phyloP scores from a whole-genome alignment of 2,329 filamentous ascomycete genomes.

The Pseudocercospora cruenta region DNA sequence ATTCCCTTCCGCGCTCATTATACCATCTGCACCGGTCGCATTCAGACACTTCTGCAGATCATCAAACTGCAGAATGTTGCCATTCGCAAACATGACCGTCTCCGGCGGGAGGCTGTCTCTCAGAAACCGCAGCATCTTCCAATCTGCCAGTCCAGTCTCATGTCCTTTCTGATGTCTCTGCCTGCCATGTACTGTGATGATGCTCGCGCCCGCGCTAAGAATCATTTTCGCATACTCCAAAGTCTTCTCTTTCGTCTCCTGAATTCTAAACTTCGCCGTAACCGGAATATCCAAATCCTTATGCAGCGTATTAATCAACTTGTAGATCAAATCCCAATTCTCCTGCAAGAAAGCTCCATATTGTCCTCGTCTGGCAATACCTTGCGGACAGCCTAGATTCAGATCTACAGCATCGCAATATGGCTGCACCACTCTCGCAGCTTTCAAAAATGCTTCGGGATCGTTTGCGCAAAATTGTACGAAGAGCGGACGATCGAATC shows the following conservation, averaged over 20 bases:
- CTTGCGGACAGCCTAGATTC: slow-evolving; percentile 94
- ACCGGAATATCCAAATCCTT: slow-evolving; percentile 78
- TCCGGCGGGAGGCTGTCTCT: slow-evolving; percentile 81
- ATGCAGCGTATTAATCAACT: slow-evolving; percentile 83
- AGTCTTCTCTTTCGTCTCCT: slow-evolving; percentile 84
- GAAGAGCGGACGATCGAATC: slow-evolving; percentile 83
- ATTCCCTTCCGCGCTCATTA: slow-evolving; percentile 97
- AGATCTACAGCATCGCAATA: slow-evolving; percentile 95
- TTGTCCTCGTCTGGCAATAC: slow-evolving; percentile 85
- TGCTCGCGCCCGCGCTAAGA: slow-evolving; percentile 83
- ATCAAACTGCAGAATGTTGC: slow-evolving; percentile 80
- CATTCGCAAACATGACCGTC: slow-evolving; percentile 95
- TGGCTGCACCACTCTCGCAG: slow-evolving; percentile 76
- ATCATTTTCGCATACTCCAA: slow-evolving; percentile 88
- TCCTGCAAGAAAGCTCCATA: slow-evolving; percentile 97
- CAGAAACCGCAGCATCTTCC: slow-evolving; percentile 80
- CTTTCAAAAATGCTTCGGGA: slow-evolving; percentile 74
- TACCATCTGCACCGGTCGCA: slow-evolving; percentile 83
- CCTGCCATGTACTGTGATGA: slow-evolving; percentile 89
- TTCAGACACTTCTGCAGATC: slow-evolving; percentile 79
- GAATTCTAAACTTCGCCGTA: slow-evolving; percentile 90
- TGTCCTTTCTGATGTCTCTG: slow-evolving; percentile 93
- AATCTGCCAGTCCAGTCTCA: slow-evolving; percentile 90
- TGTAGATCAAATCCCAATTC: slow-evolving; percentile 79
- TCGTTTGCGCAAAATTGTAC: slow-evolving; percentile 97